These are phyloP conservation scores for Cyberlindnera xylosilytica DNA, from an alignment of 805 yeast species.

Conservation along the genomic window DNA sequence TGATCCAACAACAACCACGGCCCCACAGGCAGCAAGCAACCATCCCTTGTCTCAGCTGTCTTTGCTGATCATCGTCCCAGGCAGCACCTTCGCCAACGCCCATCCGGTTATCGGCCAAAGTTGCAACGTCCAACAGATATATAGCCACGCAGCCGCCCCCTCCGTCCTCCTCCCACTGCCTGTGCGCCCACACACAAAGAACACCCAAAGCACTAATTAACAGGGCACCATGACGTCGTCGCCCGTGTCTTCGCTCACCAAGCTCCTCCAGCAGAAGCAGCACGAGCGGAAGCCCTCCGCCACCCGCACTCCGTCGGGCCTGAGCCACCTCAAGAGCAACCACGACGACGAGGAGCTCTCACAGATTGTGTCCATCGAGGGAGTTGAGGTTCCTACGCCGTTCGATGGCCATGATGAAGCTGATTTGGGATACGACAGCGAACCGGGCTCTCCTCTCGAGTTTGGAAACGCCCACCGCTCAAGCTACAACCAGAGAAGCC, in stretches of 20 bases:
- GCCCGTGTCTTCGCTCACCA: slow-evolving; percentile 28
- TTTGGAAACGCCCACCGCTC: slow-evolving; percentile 8
- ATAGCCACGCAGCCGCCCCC: not conserved
- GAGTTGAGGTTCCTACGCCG: slow-evolving; percentile 24
- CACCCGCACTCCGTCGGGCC: slow-evolving; percentile 6
- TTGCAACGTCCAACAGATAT: not conserved
- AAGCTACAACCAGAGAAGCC: slow-evolving; percentile 23
- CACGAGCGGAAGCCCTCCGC: slow-evolving; percentile 7
- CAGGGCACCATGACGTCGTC: slow-evolving; percentile 14
- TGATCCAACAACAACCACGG: no score
- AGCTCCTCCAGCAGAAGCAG: slow-evolving; percentile 27
- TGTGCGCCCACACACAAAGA: no score
- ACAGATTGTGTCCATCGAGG: slow-evolving; percentile 28
- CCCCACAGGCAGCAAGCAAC: no score
- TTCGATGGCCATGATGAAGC: slow-evolving; percentile 1
- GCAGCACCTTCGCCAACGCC: no score
- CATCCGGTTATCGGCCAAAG: slow-evolving; percentile 1
- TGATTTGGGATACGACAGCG: slow-evolving; percentile 10
- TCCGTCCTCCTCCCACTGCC: not conserved
- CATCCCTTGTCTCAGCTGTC: no score
- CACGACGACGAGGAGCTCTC: slow-evolving; percentile 20
- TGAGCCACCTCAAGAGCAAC: slow-evolving; percentile 5
- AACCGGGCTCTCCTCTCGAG: slow-evolving; percentile 9
- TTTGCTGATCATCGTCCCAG: no score
- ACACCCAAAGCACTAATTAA: not conserved